These are phyloP conservation scores for Nemania sp. DNA, from an alignment of 2,329 filamentous ascomycete species.

Conservation along the genomic window DNA sequence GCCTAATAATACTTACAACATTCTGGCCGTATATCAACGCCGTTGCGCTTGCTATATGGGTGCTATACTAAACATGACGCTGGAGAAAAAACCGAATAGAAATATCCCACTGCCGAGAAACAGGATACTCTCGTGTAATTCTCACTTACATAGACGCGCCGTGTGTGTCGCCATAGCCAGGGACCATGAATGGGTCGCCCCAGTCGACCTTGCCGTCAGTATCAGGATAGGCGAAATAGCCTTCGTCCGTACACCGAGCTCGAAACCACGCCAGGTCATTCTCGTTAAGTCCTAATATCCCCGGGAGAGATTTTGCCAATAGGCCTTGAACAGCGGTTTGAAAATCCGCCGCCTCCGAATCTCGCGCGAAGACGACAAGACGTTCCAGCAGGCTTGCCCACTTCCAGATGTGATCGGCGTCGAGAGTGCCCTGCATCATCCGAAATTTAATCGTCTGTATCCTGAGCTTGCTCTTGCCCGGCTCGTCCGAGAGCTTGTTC, in stretches of 20 bases:
- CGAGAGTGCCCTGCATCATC: slow-evolving; percentile 32
- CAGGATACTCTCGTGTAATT: no score
- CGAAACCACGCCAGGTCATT: slow-evolving; percentile 17
- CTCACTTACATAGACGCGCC: no score
- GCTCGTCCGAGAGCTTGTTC: not conserved
- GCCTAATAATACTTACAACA: no score
- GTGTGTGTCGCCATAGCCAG: slow-evolving; percentile 23
- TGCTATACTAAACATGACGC: no score
- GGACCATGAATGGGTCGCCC: slow-evolving; percentile 29
- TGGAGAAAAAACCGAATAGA: no score
- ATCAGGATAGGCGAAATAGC: slow-evolving; percentile 46
- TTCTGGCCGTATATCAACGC: no score
- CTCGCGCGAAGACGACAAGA: slow-evolving; percentile 32
- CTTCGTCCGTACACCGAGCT: not conserved
- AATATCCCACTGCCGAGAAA: no score
- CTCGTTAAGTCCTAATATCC: not conserved
- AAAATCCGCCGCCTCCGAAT: slow-evolving; percentile 43
- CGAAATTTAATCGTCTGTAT: slow-evolving; percentile 30
- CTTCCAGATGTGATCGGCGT: slow-evolving; percentile 30
- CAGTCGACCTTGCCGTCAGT: slow-evolving; percentile 36
- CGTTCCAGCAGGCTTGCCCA: slow-evolving; percentile 26
- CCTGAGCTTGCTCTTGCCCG: fast-evolving
- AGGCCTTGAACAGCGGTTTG: not conserved
- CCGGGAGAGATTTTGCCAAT: not conserved
- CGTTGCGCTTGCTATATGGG: no score